phyloP scores from a whole-genome alignment of 768 basidiomycete genomes.

The Boletus bicolor region DNA sequence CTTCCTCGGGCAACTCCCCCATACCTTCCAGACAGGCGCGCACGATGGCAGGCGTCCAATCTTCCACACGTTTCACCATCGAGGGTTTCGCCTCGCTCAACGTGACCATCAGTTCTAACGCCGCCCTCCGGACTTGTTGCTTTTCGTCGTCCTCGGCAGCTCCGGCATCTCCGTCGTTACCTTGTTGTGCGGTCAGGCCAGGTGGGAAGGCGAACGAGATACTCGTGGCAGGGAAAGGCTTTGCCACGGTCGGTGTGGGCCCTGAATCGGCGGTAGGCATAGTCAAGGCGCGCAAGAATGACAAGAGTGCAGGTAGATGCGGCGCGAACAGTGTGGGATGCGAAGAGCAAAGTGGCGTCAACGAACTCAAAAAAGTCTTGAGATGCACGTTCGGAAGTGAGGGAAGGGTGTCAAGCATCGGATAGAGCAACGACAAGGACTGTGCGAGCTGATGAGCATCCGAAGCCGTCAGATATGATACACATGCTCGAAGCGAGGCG shows the following conservation, averaged over 20 bases:
- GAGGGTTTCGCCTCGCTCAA: conserved; percentile 70
- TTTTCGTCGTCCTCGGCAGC: conserved; percentile 58
- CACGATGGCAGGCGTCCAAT: conserved; percentile 70
- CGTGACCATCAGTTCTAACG: conserved; percentile 80
- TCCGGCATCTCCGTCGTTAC: conserved; percentile 34
- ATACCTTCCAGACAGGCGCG: conserved; percentile 80
- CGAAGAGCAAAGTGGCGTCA: conserved; percentile 68
- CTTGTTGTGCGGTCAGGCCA: conserved; percentile 27
- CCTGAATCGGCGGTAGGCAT: conserved; percentile 57
- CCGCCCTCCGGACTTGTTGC: conserved; percentile 65
- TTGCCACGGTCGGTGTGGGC: conserved; percentile 51
- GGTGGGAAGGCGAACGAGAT: conserved; percentile 42
- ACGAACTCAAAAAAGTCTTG: conserved; percentile 60
- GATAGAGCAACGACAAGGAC: conserved; percentile 56
- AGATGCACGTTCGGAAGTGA: conserved; percentile 51
- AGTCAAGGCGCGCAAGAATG: conserved; percentile 70
- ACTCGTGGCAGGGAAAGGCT: conserved; percentile 37
- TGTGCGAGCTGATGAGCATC: conserved; percentile 62
- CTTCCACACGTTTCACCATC: conserved; percentile 65
- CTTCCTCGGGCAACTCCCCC: conserved; percentile 69
- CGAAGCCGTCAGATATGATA: conserved; percentile 62
- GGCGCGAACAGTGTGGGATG: conserved; percentile 72
- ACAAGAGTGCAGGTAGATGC: conserved; percentile 63
- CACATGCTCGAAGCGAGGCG: conserved; percentile 67
- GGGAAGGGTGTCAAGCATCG: conserved; percentile 75